These are phyloP conservation scores for Kurtzmaniella cleridarum DNA, from an alignment of 805 yeast species.

Conservation along the genomic window DNA sequence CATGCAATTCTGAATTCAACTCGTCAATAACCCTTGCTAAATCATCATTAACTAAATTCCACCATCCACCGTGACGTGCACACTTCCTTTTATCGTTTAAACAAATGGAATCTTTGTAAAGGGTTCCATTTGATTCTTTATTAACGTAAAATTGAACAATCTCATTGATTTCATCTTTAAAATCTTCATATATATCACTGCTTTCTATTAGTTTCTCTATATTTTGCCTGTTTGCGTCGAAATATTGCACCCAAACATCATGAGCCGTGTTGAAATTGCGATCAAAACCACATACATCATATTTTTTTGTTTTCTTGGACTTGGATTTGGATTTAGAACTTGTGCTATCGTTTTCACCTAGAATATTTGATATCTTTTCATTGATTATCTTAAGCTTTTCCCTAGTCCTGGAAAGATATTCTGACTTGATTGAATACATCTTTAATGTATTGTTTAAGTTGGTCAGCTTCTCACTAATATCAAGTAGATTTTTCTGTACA, in stretches of 20 bases:
- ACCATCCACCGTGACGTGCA: slow-evolving; percentile 49
- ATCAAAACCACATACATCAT: slow-evolving; percentile 54
- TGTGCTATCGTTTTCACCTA: slow-evolving; percentile 1
- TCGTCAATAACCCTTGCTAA: slow-evolving; percentile 24
- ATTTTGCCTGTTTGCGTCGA: neutral
- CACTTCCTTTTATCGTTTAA: slow-evolving; percentile 53
- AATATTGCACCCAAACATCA: neutral
- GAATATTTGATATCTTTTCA: slow-evolving; percentile 21
- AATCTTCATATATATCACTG: slow-evolving; percentile 6
- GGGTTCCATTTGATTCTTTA: slow-evolving; percentile 9
- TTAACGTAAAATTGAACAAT: slow-evolving; percentile 11
- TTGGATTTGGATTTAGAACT: slow-evolving; percentile 7
- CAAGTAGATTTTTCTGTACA: slow-evolving; percentile 13
- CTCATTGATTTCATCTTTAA: slow-evolving; percentile 12
- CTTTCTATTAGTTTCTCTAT: slow-evolving; percentile 1
- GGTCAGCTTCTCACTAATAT: slow-evolving; percentile 13
- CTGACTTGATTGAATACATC: slow-evolving; percentile 11
- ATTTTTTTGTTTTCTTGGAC: slow-evolving; percentile 18
- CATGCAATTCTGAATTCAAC: slow-evolving; percentile 27
- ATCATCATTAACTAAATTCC: slow-evolving; percentile 31
- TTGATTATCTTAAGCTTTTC: slow-evolving; percentile 34
- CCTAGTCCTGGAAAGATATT: slow-evolving; percentile 23
- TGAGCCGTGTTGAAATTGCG: slow-evolving; percentile 11
- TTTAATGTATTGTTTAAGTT: slow-evolving; percentile 9
- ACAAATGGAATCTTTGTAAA: slow-evolving; percentile 30